These are phyloP conservation scores for Tolypocladium album DNA, from an alignment of 2,329 filamentous ascomycete genomes.

Conservation along the genomic window DNA sequence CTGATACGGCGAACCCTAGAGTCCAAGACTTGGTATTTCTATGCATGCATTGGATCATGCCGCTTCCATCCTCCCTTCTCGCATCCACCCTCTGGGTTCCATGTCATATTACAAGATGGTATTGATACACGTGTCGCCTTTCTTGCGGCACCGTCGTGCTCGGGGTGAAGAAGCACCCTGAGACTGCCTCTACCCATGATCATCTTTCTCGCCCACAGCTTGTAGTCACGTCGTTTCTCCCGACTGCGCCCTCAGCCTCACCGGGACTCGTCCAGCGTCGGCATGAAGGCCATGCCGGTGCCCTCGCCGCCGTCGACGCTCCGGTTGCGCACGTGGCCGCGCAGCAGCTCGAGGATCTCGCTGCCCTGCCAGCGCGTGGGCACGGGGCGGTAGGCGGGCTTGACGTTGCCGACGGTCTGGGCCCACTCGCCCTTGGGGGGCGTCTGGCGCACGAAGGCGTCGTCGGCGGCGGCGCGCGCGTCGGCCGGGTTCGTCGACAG, in stretches of 20 bases:
- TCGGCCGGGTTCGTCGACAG: conserved; percentile 28
- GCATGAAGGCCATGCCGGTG: conserved; percentile 48
- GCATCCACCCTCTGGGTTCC: background rate
- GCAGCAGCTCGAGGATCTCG: conserved; percentile 64
- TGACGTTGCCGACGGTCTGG: conserved; percentile 90
- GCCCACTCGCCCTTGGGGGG: conserved; percentile 71
- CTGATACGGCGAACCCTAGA: background rate
- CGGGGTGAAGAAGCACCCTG: background rate
- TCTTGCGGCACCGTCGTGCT: background rate
- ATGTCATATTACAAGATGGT: background rate
- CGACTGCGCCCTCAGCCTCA: background rate
- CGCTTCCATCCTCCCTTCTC: no score
- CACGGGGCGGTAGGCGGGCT: conserved; percentile 85
- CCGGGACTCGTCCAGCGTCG: conserved; percentile 23
- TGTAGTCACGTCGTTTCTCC: background rate
- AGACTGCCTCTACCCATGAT: background rate
- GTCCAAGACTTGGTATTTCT: background rate
- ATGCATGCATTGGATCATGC: background rate
- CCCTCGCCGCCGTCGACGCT: conserved; percentile 28
- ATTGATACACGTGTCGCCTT: background rate
- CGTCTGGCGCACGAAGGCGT: conserved; percentile 21
- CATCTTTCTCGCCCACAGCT: background rate
- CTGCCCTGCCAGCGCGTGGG: conserved; percentile 77
- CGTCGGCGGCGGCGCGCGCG: conserved; percentile 10
- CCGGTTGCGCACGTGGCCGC: conserved; percentile 66